These are phyloP conservation scores for Turnera subulata DNA, from an alignment of 345 rosid genomes.

Conservation along the genomic window DNA sequence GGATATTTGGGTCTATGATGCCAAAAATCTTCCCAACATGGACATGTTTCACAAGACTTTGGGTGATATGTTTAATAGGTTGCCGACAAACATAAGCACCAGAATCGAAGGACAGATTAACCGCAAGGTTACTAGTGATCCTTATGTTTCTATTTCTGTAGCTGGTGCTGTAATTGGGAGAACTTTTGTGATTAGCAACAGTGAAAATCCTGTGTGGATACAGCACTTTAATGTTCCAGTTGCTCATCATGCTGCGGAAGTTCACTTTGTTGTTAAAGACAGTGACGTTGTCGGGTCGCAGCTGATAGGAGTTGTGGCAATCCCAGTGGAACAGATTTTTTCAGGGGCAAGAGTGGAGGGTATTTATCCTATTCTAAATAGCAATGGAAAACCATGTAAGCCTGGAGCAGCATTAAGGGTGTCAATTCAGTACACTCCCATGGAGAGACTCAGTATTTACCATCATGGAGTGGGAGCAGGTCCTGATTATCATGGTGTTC, in stretches of 20 bases:
- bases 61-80: constrained; percentile 58
- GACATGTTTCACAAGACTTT: constrained; percentile 80
- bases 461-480: constrained; percentile 84
- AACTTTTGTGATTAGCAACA: constrained; percentile 81
- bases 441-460: constrained; percentile 59
- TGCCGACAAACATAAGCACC: constrained; percentile 36
- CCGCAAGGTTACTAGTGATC: constrained; percentile 79
- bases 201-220: constrained; percentile 79
- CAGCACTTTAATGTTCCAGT: constrained; percentile 88
- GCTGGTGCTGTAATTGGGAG: constrained; percentile 67
- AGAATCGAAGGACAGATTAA: constrained; percentile 51
- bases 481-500: constrained; percentile 77
- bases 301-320: constrained; percentile 70
- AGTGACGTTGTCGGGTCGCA: constrained; percentile 88
- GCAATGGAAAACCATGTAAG: constrained; percentile 69
- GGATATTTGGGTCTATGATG: constrained; percentile 68
- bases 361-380: constrained; percentile 48
- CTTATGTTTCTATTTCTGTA: constrained; percentile 72
- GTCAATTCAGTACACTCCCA: constrained; percentile 74
- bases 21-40: constrained; percentile 88
- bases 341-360: constrained; percentile 65
- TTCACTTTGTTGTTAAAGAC: constrained; percentile 82
- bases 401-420: constrained; percentile 66
- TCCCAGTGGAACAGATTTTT: constrained; percentile 69
- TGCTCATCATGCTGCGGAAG: constrained; percentile 83